Percentiles rank a stretch among this genome's conserved stretches.
Evolutionary conservation across 441 rosid species (phyloP).

Genomic region (Hura crepitans): DNA sequence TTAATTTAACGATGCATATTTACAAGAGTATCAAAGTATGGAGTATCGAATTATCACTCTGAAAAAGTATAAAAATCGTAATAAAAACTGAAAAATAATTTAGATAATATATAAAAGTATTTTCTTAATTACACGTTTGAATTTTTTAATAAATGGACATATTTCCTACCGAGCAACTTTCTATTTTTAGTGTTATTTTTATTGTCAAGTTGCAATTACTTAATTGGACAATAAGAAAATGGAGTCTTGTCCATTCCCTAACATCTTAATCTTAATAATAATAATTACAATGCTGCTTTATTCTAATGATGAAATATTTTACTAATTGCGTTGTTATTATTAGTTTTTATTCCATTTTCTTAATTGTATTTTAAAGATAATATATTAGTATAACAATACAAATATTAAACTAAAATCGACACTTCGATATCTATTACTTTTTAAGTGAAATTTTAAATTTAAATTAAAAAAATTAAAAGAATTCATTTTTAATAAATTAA

Average conservation of each 20-base stretch:
- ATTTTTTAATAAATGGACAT: not conserved
- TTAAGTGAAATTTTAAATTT: no score
- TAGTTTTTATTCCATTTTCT: not conserved
- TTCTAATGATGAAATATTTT: not conserved
- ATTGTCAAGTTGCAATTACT: not conserved
- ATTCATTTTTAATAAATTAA: no score
- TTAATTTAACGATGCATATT: no score
- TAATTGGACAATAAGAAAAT: not conserved
- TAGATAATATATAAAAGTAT: not conserved
- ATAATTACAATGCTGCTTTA: not conserved
- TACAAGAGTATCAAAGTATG: not conserved
- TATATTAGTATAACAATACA: no score
- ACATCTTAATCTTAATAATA: constrained; percentile 3
- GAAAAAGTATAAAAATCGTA: no score
- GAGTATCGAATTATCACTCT: not conserved
- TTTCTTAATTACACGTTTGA: not conserved
- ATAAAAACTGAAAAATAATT: no score
- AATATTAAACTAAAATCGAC: no score
- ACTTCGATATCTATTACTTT: no score
- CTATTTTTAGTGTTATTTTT: not conserved
- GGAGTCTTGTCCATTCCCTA: not conserved
- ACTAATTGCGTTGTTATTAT: not conserved
- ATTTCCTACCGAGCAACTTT: not conserved
- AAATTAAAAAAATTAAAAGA: no score
- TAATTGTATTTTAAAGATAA: not conserved